phyloP scores from a whole-genome alignment of 1,284 basidiomycete genomes.

The Chiua sp. region DNA sequence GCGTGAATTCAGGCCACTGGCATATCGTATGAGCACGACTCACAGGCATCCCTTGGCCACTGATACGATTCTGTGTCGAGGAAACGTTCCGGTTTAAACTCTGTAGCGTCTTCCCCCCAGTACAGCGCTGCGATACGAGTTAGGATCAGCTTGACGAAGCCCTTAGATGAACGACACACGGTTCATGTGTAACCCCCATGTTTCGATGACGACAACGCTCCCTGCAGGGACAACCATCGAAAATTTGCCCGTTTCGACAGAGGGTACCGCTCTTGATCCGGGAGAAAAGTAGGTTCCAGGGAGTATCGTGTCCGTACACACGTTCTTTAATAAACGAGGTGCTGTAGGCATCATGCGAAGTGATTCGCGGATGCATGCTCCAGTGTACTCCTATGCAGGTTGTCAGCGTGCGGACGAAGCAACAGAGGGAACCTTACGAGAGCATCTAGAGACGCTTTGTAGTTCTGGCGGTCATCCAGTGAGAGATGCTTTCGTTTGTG shows the following conservation, averaged over 20 bases:
- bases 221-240: conserved; percentile 47
- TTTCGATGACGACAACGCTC: conserved; percentile 44
- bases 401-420: neutral
- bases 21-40: neutral
- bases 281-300: conserved; percentile 40
- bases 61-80: conserved; percentile 44
- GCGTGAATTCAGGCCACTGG: neutral
- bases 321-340: conserved; percentile 48
- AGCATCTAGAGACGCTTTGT: conserved; percentile 41
- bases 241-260: conserved; percentile 37
- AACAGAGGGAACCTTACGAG: conserved; percentile 29
- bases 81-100: conserved; percentile 54
- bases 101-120: conserved; percentile 49
- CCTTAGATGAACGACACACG: conserved; percentile 26
- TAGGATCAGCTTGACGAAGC: neutral
- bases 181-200: conserved; percentile 43
- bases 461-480: conserved; percentile 30
- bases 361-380: conserved; percentile 48
- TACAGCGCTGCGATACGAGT: conserved; percentile 30
- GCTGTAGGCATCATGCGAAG: conserved; percentile 46
- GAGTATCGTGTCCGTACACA: conserved; percentile 40
- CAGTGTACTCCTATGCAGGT: conserved; percentile 43
- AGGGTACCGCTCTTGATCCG: conserved; percentile 26
- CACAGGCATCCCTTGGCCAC: conserved; percentile 44
- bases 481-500: no score